Evolutionary conservation across 768 basidiomycete genomes (phyloP), one percentile per base, ranked within the genome.

Genomic region (Hemileccinum impolitum): DNA sequence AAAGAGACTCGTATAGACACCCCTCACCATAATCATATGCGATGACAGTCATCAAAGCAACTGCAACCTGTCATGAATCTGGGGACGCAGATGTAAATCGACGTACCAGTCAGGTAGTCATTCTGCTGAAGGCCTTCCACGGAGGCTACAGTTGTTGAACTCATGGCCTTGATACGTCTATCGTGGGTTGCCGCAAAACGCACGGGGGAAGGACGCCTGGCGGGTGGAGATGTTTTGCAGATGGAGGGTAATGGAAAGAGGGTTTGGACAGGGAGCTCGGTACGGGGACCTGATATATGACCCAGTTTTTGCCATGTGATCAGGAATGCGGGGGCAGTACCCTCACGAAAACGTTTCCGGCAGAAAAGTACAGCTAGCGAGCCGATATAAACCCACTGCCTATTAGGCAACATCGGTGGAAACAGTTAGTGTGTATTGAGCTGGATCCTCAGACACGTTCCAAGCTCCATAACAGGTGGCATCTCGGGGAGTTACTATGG

Each of bases 21-120:
- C 26, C n/a, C 45, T 25, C 37, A 55, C 54, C 38, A 36, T 50
- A 54, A 34, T 55, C 54, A 10, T 55, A 55, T 19, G 36, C 30
- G 21, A 55, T 19, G 11, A 39, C 52, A 21, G 52, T 39, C n/a
- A 45, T 12, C 12, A 55, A 15, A 21, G 40, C 32, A 17, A 54
- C 54, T 55, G 23, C 2, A 3, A 23, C n/a, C 9, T 21, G 14
- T 26, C 5, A 15, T 55, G 43, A 54, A 52, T 19, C 18, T n/a
- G 9, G 18, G 4, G 21, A 6, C 28, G 2, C 13, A 37, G 6
- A 19, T 12, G 14, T 12, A 2, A 18, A 42, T 19, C 7, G 5
- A 15, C 47, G 3, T 13, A 55, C 54, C 45, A 6, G 44, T 34
- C 36, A 45, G 2, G 17, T 39, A 50, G 25, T 55, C 38, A 17